These are phyloP conservation scores for Leptographium flavum DNA, from an alignment of 2,329 filamentous ascomycete species.

Conservation along the genomic window DNA sequence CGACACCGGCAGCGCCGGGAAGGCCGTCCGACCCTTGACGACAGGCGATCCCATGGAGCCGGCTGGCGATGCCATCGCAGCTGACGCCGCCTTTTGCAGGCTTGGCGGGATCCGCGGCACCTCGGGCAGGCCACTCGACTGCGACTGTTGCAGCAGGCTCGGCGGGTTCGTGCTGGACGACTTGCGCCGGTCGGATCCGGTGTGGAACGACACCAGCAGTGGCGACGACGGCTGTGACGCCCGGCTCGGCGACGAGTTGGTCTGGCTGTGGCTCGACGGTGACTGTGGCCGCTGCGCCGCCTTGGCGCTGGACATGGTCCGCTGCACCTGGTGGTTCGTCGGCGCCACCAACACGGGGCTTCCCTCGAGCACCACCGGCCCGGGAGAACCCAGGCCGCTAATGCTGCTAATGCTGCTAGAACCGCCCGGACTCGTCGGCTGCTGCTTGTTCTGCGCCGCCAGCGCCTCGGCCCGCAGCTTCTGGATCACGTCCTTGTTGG, in stretches of 20 bases:
- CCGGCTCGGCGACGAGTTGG: constrained; percentile 76
- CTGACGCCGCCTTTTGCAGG: constrained; percentile 38
- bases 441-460: constrained; percentile 43
- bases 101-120: constrained; percentile 47
- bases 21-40: constrained; percentile 36
- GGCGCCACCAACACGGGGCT: constrained; percentile 61
- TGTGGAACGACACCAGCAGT: constrained; percentile 90
- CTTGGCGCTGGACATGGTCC: constrained; percentile 73
- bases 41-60: constrained; percentile 34
- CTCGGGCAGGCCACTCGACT: constrained; percentile 50
- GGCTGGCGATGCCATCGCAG: constrained; percentile 29
- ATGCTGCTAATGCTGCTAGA: constrained; percentile 28
- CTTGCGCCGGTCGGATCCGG: constrained; percentile 75
- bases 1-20: constrained; percentile 36
- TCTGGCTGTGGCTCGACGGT: constrained; percentile 64
- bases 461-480: constrained; percentile 87
- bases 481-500: constrained; percentile 97
- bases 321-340: constrained; percentile 49
- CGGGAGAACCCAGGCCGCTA: constrained; percentile 38
- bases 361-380: constrained; percentile 58
- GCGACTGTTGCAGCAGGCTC: constrained; percentile 66
- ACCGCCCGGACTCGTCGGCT: constrained; percentile 28
- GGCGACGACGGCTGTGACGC: constrained; percentile 71
- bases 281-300: constrained; percentile 67
- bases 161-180: constrained; percentile 85